Base-by-base conservation (phyloP, 768 basidiomycete genomes). In the Arthromyces matolae region DNA sequence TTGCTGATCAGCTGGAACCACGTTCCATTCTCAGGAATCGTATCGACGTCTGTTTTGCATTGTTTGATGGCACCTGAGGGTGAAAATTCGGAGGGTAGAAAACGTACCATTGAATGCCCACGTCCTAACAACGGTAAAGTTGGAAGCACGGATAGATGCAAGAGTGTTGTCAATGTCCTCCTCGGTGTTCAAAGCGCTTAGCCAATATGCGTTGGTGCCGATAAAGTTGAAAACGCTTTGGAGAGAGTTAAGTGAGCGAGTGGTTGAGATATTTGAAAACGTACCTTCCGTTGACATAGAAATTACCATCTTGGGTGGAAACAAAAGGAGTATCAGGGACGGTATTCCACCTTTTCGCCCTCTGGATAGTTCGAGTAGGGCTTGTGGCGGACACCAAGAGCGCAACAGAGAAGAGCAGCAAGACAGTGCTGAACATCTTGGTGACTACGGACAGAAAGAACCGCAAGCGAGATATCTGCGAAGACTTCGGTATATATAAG, bases 101-200 rank as follows among this genome's bases (percentile, higher is more conserved):
- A 43, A 43, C 47, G 29, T 32, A 77, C 83, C 85, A 64, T 86
- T 86, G 63, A 86, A 87, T 14, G 76, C 86, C 86, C 86, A 88
- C 3, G 79, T 69, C 33, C 84, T 72, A 23, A 86, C 76, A 18
- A 82, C 82, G 31, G 68, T 79, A 53, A 83, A 72, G 7, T 79
- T 80, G 10, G 69, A 61, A 2, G 73, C 70, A 10, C 77, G 74
- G 45, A 88, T 83, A 51, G 77, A 79, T 2, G 70, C 71, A 28
- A 88, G 61, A 3, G 83, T 81, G 39, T 68, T 57, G 59, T 76
- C 70, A 36, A 88, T 80, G 56, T 88, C 85, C 35, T 71, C 50
- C 22, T 72, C 74, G 9, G 60, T 60, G 49, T 83, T 82, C 27
- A 87, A 59, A 33, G 69, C 63, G 24, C 75, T 64, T 27, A 88